Evolutionary conservation across 306 rosid genomes (phyloP), one percentile per base, ranked within the genome.

Genomic region (Cotoneaster glaucophyllus): DNA sequence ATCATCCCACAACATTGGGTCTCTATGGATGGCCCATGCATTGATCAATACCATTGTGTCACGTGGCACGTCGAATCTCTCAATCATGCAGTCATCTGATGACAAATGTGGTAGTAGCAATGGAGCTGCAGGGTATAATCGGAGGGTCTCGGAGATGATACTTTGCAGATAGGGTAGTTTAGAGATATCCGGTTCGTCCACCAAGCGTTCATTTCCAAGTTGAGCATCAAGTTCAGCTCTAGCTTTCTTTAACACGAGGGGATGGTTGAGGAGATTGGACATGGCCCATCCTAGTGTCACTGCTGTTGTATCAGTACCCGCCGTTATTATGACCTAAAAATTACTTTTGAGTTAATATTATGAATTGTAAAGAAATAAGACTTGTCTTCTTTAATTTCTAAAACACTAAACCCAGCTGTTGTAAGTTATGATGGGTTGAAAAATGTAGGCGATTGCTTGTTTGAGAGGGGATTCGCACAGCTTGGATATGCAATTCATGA

Each of bases 21-120:
- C 91, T 45, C 90, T 82, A 11, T 88, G 90, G 4, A 88, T 79
- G 63, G 88, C 86, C 96, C 93, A 90, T 0, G 81, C 90, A 29
- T 88, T 88, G 19, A 88, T 86, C 32, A 90, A 31, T 59, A 88
- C 58, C 24, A 87, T 67, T 0, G 93, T 84, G 39, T 61, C 71
- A n/a, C 83, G 85, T 18, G 92, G 90, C 64, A 87, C 82, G 11
- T 83, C 76, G 11, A 77, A 88, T 3, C 89, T 86, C 2, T 78
- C 81, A 3, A 89, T 65, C 0, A 41, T 81, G 67, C 88, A 91
- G 9, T 83, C 89, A 0, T 86, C 43, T 0, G 88, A 67, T 50
- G 93, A 79, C 8, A 11, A 41, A 66, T 91, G 93, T 0, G 97
- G 89, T 3, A 86, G 0, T 2, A 91, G 74, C 73, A 84, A 32